Evolutionary conservation across 495 filamentous ascomycete species (phyloP), one percentile per base, ranked within the genome.

Genomic region (Clavariopsis aquatica): DNA sequence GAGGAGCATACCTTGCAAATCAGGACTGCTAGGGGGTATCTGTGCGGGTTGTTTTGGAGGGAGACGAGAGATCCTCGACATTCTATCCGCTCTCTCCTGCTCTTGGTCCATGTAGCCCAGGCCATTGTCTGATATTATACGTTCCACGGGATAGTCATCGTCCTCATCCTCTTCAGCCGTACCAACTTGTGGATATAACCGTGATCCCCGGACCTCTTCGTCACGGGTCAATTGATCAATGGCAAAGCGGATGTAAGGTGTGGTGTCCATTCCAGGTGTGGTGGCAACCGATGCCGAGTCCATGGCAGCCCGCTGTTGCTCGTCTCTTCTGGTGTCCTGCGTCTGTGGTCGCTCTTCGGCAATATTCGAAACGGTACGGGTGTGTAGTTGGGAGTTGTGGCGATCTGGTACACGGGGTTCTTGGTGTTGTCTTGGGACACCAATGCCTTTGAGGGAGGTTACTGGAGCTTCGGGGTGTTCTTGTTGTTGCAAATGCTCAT

Each of bases 171-270:
- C 56, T 17, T 49, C 51, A 49, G 51, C 34, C 4, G 49, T 1
- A n/a, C 24, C 24, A 23, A 47, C 58, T 23, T 26, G 19, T 9
- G 70, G 56, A 51, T 74, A 72, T 52, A 60, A 46, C 36, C 71
- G 66, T 5, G 69, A 56, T n/a, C 73, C 69, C 43, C 74, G 57
- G 15, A 82, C 77, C 51, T 86, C 82, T 57, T 88, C 86, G 65
- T 89, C 84, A 24, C 83, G 75, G 7, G 88, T 90, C 55, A 91
- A 78, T 69, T 90, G 87, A 54, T 89, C 85, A 52, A 91, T 85
- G 36, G 88, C 88, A 71, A 88, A 90, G 29, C 82, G 85, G 49
- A 91, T 85, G 69, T 86, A 89, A 15, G 87, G 86, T 29, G 83
- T 86, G 72, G 89, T 84, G 64, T 90, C 87, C 47, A 83, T 70